Evolutionary conservation across 1,284 basidiomycete genomes (phyloP).

Genomic region (Naganishia sp.): DNA sequence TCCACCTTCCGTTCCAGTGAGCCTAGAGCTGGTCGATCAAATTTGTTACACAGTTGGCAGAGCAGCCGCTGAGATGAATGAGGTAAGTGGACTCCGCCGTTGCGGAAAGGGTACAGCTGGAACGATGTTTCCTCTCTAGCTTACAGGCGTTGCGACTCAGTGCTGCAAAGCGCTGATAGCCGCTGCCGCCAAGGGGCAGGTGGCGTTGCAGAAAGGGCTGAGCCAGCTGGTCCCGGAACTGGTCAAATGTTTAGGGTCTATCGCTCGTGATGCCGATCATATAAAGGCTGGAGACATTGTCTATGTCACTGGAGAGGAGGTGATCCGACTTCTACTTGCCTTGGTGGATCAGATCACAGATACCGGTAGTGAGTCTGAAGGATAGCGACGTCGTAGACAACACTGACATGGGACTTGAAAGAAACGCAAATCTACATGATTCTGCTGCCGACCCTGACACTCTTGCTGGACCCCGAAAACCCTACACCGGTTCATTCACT

Average conservation of each 20-base stretch:
- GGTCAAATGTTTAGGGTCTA: constrained; percentile 72
- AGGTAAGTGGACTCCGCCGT: constrained; percentile 58
- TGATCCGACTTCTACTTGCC: constrained; percentile 77
- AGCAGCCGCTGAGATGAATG: constrained; percentile 66
- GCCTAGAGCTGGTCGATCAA: constrained; percentile 77
- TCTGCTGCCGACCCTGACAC: constrained; percentile 73
- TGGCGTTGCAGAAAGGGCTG: constrained; percentile 66
- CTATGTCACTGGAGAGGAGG: constrained; percentile 65
- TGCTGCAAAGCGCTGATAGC: constrained; percentile 79
- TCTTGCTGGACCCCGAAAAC: constrained; percentile 67
- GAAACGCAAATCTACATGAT: constrained; percentile 72
- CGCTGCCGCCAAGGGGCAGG: constrained; percentile 64
- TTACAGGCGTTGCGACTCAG: constrained; percentile 81
- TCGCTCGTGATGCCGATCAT: constrained; percentile 62
- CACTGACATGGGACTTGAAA: constrained; percentile 42
- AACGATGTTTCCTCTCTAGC: constrained; percentile 51
- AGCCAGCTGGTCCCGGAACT: constrained; percentile 75
- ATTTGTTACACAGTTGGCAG: constrained; percentile 80
- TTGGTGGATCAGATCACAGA: constrained; percentile 63
- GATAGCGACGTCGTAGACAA: not conserved
- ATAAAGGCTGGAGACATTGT: constrained; percentile 59
- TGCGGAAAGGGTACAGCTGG: not conserved
- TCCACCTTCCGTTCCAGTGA: constrained; percentile 67
- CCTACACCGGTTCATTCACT: constrained; percentile 62
- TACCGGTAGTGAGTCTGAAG: constrained; percentile 6